A percentile compares a stretch with the other conserved stretches of the same genome.
These are phyloP conservation scores for Candida boidinii DNA, from an alignment of 805 yeast genomes.

Conservation along the genomic window DNA sequence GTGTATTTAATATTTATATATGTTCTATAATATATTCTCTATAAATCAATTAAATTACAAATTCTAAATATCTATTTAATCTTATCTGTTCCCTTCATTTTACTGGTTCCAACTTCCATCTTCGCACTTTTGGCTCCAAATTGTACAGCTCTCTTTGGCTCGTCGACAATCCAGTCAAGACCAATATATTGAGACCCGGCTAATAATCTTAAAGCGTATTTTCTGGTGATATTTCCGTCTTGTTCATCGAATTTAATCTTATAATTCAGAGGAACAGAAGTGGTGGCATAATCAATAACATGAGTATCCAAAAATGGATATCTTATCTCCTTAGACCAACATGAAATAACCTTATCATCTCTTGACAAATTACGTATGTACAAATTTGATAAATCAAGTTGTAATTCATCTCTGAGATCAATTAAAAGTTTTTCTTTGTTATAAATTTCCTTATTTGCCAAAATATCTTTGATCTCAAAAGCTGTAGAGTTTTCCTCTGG, in stretches of 20 bases:
- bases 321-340: constrained; percentile 85
- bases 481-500: constrained; percentile 10
- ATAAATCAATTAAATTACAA: constrained; percentile 4
- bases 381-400: constrained; percentile 62
- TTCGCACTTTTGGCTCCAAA: constrained; percentile 96
- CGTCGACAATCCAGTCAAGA: constrained; percentile 49
- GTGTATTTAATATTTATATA: constrained; percentile 2
- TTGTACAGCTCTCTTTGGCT: constrained; percentile 90
- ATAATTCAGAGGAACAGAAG: constrained; percentile 38
- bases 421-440: constrained; percentile 20
- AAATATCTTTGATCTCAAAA: constrained; percentile 7
- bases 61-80: constrained; percentile 1
- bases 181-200: constrained; percentile 32
- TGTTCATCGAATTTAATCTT: constrained; percentile 29
- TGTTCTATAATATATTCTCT: constrained; percentile 6
- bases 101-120: constrained; percentile 74
- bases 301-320: constrained; percentile 74
- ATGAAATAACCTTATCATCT: constrained; percentile 81
- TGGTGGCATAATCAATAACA: constrained; percentile 43
- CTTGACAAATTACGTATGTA: constrained; percentile 79
- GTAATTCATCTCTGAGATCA: constrained; percentile 50
- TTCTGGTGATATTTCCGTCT: constrained; percentile 30
- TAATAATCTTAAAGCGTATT: constrained; percentile 50
- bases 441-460: too few species aligned
- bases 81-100: constrained; percentile 66